Evolutionary conservation across 441 rosid species (phyloP).

Genomic region (Cnidoscolus chayamansa): DNA sequence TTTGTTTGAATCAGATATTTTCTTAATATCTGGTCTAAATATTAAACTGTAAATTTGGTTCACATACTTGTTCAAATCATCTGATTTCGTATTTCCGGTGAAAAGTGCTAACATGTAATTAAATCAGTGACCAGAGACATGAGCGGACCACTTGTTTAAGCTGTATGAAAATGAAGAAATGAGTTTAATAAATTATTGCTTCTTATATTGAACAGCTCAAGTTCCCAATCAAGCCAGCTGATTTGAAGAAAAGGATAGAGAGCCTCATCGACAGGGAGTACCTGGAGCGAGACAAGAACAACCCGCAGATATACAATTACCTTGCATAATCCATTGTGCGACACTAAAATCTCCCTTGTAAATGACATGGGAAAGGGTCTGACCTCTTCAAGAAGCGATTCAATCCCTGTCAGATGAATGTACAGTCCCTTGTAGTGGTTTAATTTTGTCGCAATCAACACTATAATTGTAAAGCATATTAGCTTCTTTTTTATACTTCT

Average conservation of each 20-base stretch:
- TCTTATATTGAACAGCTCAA: constrained; percentile 62
- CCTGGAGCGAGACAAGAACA: constrained; percentile 97
- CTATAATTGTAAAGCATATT: constrained; percentile 37
- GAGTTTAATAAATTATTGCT: constrained; percentile 2
- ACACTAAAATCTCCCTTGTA: constrained; percentile 17
- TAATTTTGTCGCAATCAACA: constrained; percentile 21
- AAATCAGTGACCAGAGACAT: no score
- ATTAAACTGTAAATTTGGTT: not conserved
- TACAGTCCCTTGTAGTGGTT: constrained; percentile 37
- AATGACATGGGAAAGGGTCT: constrained; percentile 26
- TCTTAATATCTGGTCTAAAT: not conserved
- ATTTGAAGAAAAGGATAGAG: constrained; percentile 98
- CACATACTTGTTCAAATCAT: not conserved
- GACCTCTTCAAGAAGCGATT: constrained; percentile 4
- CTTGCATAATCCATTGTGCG: constrained; percentile 43
- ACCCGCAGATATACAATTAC: constrained; percentile 96
- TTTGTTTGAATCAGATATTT: not conserved
- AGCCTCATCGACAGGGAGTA: constrained; percentile 96
- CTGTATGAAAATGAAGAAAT: not conserved
- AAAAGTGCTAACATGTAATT: not conserved
- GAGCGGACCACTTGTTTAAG: not conserved
- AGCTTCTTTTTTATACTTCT: constrained; percentile 18
- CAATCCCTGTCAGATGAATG: constrained; percentile 25
- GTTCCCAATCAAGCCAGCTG: constrained; percentile 94
- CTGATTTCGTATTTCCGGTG: not conserved